Evolutionary conservation across 106 monocot species (phyloP).

Genomic region (Dioscorea zingiberensis): DNA sequence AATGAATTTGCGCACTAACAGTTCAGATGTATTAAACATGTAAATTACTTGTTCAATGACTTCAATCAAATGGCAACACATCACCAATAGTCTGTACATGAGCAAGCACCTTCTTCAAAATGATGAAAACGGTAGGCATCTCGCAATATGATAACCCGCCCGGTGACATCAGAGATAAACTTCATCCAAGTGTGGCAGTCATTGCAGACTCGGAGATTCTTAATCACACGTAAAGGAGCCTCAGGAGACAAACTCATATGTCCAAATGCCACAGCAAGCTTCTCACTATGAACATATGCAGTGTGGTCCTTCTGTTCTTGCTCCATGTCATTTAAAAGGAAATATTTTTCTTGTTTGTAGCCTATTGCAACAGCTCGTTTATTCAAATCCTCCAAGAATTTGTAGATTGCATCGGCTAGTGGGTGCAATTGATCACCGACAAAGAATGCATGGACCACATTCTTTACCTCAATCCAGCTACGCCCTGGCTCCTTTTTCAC

Average conservation of each 20-base stretch:
- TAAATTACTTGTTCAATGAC: no score
- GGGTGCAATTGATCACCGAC: conserved; percentile 56
- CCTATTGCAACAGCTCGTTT: conserved; percentile 35
- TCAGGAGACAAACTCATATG: conserved; percentile 42
- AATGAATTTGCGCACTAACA: no score
- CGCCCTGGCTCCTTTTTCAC: conserved; percentile 78
- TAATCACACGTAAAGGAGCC: conserved; percentile 66
- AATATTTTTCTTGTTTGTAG: conserved; percentile 55
- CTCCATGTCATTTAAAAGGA: conserved; percentile 50
- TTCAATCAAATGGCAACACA: not conserved
- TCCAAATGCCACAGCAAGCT: conserved; percentile 77
- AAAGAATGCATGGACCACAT: conserved; percentile 52
- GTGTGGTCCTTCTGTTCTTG: conserved; percentile 46
- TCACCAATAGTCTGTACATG: conserved; percentile 86
- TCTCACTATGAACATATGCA: conserved; percentile 66
- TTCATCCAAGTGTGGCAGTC: conserved; percentile 92
- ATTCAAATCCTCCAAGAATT: conserved; percentile 47
- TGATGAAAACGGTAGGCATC: conserved; percentile 88
- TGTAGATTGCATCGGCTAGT: conserved; percentile 38
- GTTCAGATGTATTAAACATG: no score
- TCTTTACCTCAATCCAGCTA: conserved; percentile 71
- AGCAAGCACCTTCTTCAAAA: conserved; percentile 65
- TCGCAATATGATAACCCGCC: conserved; percentile 45
- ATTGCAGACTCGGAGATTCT: conserved; percentile 72
- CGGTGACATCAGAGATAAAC: conserved; percentile 37